A percentile compares a stretch with the other conserved stretches of the same genome.
phyloP scores from a whole-genome alignment of 2,329 filamentous ascomycete species.

The Monilinia polystroma region DNA sequence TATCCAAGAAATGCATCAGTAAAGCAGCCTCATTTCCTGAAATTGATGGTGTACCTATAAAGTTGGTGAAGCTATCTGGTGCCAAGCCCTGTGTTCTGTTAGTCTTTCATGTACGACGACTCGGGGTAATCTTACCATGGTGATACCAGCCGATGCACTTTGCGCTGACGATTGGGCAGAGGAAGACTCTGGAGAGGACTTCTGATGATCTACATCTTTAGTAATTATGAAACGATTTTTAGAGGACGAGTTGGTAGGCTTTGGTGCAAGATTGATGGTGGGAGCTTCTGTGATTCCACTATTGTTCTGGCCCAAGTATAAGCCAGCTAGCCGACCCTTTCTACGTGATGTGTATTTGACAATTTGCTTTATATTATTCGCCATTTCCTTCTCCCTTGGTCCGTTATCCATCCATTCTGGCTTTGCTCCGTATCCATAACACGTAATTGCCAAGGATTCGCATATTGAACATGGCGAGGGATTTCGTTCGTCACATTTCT shows the following conservation, averaged over 20 bases:
- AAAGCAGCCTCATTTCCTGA: conserved; percentile 47
- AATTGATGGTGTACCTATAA: conserved; percentile 18
- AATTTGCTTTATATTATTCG: conserved; percentile 54
- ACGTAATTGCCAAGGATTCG: conserved; percentile 53
- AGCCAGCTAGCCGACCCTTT: conserved; percentile 32
- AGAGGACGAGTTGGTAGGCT: background rate
- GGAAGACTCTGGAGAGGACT: background rate
- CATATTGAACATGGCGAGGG: conserved; percentile 54
- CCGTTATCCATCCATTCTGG: conserved; percentile 37
- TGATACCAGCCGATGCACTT: background rate
- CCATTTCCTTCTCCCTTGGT: conserved; percentile 48
- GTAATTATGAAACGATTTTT: background rate
- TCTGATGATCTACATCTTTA: background rate
- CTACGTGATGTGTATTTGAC: conserved; percentile 54
- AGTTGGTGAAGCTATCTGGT: conserved; percentile 3
- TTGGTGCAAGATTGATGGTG: conserved; percentile 16
- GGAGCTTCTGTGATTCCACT: conserved; percentile 14
- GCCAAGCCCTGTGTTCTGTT: background rate
- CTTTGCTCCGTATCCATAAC: conserved; percentile 49
- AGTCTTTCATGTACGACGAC: background rate
- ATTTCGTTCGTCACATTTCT: conserved; percentile 56
- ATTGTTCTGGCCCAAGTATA: conserved; percentile 13
- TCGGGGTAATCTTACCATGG: conserved; percentile 7
- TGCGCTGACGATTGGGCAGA: background rate
- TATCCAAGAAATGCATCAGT: conserved; percentile 60